These are phyloP conservation scores for Dactylellina cionopaga DNA, from an alignment of 2,329 filamentous ascomycete genomes.

Conservation along the genomic window DNA sequence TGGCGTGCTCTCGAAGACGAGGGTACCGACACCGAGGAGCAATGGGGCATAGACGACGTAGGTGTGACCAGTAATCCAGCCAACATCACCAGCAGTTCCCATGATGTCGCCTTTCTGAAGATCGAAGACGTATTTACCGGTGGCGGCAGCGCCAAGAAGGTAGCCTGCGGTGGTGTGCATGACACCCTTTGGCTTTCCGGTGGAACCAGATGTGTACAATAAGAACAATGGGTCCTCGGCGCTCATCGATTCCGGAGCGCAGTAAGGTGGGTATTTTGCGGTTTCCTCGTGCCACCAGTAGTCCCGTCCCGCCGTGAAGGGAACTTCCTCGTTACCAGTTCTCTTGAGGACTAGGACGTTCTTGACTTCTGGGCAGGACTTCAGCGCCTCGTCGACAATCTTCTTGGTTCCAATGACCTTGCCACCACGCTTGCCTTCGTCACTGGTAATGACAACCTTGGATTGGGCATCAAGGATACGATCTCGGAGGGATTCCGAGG, in stretches of 20 bases:
- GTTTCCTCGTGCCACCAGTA: slow-evolving; percentile 99
- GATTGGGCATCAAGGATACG: slow-evolving; percentile 90
- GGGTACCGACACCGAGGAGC: slow-evolving; percentile 88
- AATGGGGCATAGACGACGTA: slow-evolving; percentile 98
- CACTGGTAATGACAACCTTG: slow-evolving; percentile 94
- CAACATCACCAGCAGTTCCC: slow-evolving; percentile 98
- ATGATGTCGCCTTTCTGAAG: slow-evolving; percentile 92
- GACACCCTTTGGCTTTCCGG: slow-evolving; percentile 97
- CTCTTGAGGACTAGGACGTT: slow-evolving; percentile 93
- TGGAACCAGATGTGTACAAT: slow-evolving; percentile 97
- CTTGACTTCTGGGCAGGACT: slow-evolving; percentile 89
- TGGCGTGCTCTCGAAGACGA: slow-evolving; percentile 97
- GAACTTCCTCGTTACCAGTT: slow-evolving; percentile 84
- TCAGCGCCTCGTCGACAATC: slow-evolving; percentile 96
- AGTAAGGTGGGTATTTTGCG: slow-evolving; percentile 94
- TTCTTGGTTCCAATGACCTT: slow-evolving; percentile 98
- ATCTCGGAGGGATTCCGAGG: slow-evolving; percentile 92
- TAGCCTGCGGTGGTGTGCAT: slow-evolving; percentile 98
- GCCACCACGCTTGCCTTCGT: slow-evolving; percentile 97
- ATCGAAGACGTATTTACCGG: slow-evolving; percentile 98
- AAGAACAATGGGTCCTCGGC: slow-evolving; percentile 97
- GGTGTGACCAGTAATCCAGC: slow-evolving; percentile 98
- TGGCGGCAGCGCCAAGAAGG: slow-evolving; percentile 89
- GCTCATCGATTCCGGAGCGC: slow-evolving; percentile 86
- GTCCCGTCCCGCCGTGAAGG: slow-evolving; percentile 88